A percentile compares a stretch with the other conserved stretches of the same genome.
phyloP scores from a whole-genome alignment of 345 rosid genomes.

The Linum usitatissimum region DNA sequence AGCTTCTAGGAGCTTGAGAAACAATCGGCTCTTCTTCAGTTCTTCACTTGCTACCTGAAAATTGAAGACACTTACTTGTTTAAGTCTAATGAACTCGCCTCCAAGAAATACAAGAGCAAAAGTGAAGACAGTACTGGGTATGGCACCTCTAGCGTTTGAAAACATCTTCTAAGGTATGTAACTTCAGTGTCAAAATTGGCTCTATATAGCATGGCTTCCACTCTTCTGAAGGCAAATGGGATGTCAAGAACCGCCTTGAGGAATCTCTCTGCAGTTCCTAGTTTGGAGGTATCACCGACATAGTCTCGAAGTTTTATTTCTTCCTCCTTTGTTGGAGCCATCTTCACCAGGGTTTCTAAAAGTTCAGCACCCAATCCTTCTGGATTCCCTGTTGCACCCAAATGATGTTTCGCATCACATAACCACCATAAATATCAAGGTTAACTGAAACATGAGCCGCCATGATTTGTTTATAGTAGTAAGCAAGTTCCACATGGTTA shows the following conservation, averaged over 20 bases:
- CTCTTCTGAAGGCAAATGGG: conserved; percentile 91
- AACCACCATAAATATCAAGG: neutral
- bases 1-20: conserved; percentile 92
- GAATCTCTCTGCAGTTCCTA: conserved; percentile 89
- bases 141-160: conserved; percentile 75
- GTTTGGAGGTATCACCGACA: conserved; percentile 54
- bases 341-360: conserved; percentile 84
- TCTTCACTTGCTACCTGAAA: conserved; percentile 81
- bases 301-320: conserved; percentile 85
- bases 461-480: neutral
- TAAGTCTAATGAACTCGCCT: neutral
- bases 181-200: conserved; percentile 92
- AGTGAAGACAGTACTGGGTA: too few relatives aligned
- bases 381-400: conserved; percentile 57
- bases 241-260: conserved; percentile 81
- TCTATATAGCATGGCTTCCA: conserved; percentile 91
- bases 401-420: conserved; percentile 4
- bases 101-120: too few relatives aligned
- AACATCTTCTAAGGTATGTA: conserved; percentile 69
- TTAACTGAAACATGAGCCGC: neutral
- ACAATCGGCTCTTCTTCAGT: conserved; percentile 77
- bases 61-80: neutral
- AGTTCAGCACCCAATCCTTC: conserved; percentile 87
- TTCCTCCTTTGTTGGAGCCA: conserved; percentile 99
- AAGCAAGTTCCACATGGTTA: neutral